Evolutionary conservation across 345 rosid genomes (phyloP).

Genomic region (Gossypium sturtianum): DNA sequence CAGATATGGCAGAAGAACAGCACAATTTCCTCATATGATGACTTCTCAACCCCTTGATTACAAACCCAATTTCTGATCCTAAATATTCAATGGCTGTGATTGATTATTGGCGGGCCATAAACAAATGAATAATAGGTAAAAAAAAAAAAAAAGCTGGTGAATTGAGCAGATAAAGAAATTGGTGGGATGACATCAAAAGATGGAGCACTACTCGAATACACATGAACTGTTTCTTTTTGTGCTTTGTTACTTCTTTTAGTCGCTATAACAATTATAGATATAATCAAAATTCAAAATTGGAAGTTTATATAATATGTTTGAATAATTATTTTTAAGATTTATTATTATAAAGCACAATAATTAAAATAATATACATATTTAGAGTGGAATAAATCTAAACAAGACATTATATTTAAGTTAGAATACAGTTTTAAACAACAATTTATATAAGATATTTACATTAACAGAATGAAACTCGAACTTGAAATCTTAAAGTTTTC

Average conservation of each 20-base stretch:
- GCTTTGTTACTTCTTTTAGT: conserved; percentile 13
- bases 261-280: not conserved
- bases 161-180: conserved; percentile 8
- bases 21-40: not conserved
- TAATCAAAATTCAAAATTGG: too few relatives aligned
- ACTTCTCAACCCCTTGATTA: not conserved
- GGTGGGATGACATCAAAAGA: conserved; percentile 22
- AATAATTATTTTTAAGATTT: too few relatives aligned
- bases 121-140: not conserved
- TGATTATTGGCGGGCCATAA: conserved; percentile 8
- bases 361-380: too few relatives aligned
- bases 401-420: too few relatives aligned
- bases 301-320: too few relatives aligned
- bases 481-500: too few relatives aligned
- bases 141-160: not conserved
- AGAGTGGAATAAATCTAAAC: too few relatives aligned
- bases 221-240: conserved; percentile 21
- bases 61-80: not conserved
- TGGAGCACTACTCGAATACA: conserved; percentile 31
- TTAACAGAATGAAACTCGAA: too few relatives aligned
- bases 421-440: too few relatives aligned
- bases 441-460: too few relatives aligned
- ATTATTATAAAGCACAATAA: too few relatives aligned
- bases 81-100: conserved; percentile 12
- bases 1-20: not conserved